Base-by-base conservation (phyloP, 306 rosid species). In the Citrullus mucosospermus region DNA sequence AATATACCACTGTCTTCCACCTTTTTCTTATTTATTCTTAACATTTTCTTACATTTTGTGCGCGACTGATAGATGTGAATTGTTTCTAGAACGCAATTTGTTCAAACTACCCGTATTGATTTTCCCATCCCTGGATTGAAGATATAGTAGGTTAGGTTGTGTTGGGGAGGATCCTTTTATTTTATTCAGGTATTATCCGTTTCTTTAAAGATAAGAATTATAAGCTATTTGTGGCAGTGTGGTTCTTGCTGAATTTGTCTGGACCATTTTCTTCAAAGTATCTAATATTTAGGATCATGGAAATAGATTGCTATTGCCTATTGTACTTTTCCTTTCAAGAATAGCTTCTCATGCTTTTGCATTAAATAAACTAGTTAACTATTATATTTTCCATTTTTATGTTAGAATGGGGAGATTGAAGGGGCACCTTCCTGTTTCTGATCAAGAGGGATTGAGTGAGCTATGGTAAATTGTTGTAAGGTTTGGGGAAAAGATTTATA, bases 401-500 rank as follows among this genome's bases (percentile, higher is more conserved):
- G 61, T 53, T 54, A 94, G 98, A 88, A 89, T 85, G 93, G 91
- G 90, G 10, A 87, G 90, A 0, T 80, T 90, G 79, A 88, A 85
- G 87, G 90, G 81, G 86, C 90, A 89, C 81, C 81, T 90, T 77
- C 96, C 95, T 7, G 73, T 83, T 82, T 74, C 88, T 43, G 96
- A 88, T 65, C 79, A 81, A 50, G 96, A 85, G 2, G 96, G 97
- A 78, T 54, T 92, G 65, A 82, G 2, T 39, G 91, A 89, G 82
- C 92, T 94, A 48, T 75, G 12, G 66, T 85, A 84, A 80, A 90
- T 92, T 75, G 96, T 94, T 78, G 84, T 81, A 74, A 92, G 93
- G 84, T 90, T 94, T 81, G 95, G 92, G 86, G 98, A 94, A 50
- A 89, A 92, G 84, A 85, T 90, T 82, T 89, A 80, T 80, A 14